Evolutionary conservation across 1,139 yeast species (phyloP).

Genomic region (Candida pseudoviswanathii): DNA sequence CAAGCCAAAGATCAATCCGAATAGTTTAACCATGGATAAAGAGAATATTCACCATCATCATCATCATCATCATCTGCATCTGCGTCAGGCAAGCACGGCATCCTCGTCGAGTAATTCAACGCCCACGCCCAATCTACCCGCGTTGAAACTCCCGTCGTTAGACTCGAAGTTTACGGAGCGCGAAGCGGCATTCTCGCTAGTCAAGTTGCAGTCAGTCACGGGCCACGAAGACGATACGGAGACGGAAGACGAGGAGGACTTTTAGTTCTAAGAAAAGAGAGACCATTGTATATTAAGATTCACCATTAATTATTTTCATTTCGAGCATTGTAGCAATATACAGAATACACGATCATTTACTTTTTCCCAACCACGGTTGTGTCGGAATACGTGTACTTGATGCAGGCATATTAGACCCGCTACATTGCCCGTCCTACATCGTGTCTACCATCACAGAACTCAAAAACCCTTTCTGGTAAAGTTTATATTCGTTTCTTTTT

Average conservation of each 20-base stretch:
- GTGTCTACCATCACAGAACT: background rate
- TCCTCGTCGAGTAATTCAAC: background rate
- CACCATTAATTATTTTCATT: too few species aligned
- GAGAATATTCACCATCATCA: background rate
- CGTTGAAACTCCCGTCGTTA: background rate
- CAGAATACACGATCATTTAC: too few species aligned
- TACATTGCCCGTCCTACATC: too few species aligned
- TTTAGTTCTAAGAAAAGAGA: background rate
- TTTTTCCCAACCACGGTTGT: too few species aligned
- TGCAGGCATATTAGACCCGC: background rate
- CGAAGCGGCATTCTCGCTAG: constrained; percentile 6
- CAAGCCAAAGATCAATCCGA: background rate
- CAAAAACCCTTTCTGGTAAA: background rate
- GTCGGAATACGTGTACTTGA: too few species aligned
- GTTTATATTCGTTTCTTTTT: background rate
- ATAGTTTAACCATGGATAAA: background rate
- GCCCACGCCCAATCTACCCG: background rate
- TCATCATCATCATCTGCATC: background rate
- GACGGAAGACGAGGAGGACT: constrained; percentile 6
- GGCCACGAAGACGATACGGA: constrained; percentile 14
- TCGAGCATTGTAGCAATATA: too few species aligned
- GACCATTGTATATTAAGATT: background rate
- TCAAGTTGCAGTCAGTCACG: constrained; percentile 3
- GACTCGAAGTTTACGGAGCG: constrained; percentile 15
- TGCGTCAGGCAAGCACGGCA: too few species aligned